These are phyloP conservation scores for Amanita pallidorosea DNA, from an alignment of 768 basidiomycete species.

Conservation along the genomic window DNA sequence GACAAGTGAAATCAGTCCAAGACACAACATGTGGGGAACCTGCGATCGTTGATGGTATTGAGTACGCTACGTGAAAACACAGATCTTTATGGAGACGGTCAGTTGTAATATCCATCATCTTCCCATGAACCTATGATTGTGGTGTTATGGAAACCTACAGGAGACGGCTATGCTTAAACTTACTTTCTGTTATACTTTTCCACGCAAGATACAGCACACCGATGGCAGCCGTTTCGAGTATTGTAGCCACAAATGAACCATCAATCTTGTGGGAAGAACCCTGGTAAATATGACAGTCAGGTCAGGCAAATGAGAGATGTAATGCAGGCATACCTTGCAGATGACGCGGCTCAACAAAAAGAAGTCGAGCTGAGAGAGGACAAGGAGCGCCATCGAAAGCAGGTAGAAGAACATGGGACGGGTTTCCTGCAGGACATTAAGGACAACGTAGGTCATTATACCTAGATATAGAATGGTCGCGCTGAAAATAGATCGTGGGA, in stretches of 20 bases:
- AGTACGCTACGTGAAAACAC: no score
- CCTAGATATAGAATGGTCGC: conserved; percentile 44
- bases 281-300: conserved; percentile 19
- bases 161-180: conserved; percentile 11
- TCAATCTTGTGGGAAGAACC: conserved; percentile 64
- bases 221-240: conserved; percentile 72
- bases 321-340: conserved; percentile 36
- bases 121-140: conserved; percentile 1
- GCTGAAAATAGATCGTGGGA: background rate
- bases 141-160: background rate
- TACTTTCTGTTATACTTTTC: conserved; percentile 85
- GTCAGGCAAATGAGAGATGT: no score
- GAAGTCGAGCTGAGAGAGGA: conserved; percentile 73
- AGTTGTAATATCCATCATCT: conserved; percentile 1
- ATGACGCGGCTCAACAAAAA: conserved; percentile 73
- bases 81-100: background rate
- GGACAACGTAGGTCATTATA: conserved; percentile 75
- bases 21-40: no score
- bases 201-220: conserved; percentile 67
- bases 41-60: no score
- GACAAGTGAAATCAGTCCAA: background rate
- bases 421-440: conserved; percentile 64
- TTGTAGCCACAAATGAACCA: conserved; percentile 77
- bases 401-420: conserved; percentile 75
- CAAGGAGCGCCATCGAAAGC: conserved; percentile 64